Evolutionary conservation across 2,329 filamentous ascomycete species (phyloP), one percentile per base, ranked within the genome.

Genomic region (Hypoxylon sp.): DNA sequence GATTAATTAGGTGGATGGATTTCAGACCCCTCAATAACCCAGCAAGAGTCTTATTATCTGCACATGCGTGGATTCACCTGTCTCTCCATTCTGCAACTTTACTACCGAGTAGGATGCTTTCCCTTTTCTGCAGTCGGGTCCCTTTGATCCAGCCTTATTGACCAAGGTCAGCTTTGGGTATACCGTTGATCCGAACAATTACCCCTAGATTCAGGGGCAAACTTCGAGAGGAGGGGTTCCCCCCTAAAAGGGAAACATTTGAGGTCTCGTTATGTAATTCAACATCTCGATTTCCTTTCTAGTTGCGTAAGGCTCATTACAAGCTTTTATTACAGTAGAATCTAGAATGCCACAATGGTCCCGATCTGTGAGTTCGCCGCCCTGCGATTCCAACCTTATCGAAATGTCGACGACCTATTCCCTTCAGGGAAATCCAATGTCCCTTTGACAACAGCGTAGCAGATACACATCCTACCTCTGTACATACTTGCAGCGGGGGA

Each of bases 401-500:
- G 28, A 50, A 50, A 48, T n/a, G 34, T 57, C 28, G 41, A 43
- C 28, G 41, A 43, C 38, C n/a, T 49, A 34, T 63, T 45, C 10
- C 32, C 23, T 14, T 28, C 36, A 36, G 51, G 25, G 19, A 41
- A 14, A 21, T 17, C 36, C 41, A 59, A 32, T 60, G 46, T 65
- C 56, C 46, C 57, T 66, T 67, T 58, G 66, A 63, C 66, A 58
- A 66, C 60, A 66, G 61, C 59, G 68, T 65, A 61, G 62, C 48
- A 63, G 50, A 60, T 58, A 62, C 51, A 41, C 60, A 58, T 43
- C 43, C 53, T n/a, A 30, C 28, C 28, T 7, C 3, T 28, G 25
- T 28, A 46, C 21, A 38, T 46, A 53, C 38, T 21, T 65, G 59
- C 64, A 60, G 64, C 67, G 64, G 60, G 23, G 60, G 59, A 41